phyloP scores from a whole-genome alignment of 2,329 filamentous ascomycete genomes.

The Pestalotiopsis sp. region DNA sequence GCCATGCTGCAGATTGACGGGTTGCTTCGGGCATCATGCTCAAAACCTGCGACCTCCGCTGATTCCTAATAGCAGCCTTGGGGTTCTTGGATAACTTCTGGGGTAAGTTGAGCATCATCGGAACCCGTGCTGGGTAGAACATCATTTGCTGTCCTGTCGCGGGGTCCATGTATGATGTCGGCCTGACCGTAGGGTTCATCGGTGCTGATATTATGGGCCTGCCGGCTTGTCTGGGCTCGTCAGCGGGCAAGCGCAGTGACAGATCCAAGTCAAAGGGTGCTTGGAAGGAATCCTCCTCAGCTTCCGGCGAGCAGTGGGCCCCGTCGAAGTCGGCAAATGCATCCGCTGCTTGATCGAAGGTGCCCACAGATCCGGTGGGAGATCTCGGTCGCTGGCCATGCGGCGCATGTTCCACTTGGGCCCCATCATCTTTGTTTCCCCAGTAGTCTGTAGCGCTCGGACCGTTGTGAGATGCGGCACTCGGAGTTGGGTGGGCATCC shows the following conservation, averaged over 20 bases:
- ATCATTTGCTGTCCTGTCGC: constrained; percentile 78
- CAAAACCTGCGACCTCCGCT: constrained; percentile 72
- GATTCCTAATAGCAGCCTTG: constrained; percentile 62
- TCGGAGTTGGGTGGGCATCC: constrained; percentile 27
- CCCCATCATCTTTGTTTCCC: constrained; percentile 25
- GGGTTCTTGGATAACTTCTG: constrained; percentile 79
- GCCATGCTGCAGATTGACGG: constrained; percentile 32
- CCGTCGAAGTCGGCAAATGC: constrained; percentile 83
- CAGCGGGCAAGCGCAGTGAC: constrained; percentile 17
- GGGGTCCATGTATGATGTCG: constrained; percentile 62
- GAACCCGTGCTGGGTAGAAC: constrained; percentile 93
- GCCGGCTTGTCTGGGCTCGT: constrained; percentile 16
- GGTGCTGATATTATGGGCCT: constrained; percentile 34
- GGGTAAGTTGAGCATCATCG: constrained; percentile 88
- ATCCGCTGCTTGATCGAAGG: constrained; percentile 63
- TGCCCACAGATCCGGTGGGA: constrained; percentile 58
- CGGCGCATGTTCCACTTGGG: constrained; percentile 19
- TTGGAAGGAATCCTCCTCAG: constrained; percentile 28
- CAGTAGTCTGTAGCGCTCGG: constrained; percentile 28
- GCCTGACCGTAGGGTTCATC: constrained; percentile 29
- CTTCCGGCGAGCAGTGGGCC: constrained; percentile 67
- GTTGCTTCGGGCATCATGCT: constrained; percentile 55
- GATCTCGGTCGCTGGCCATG: constrained; percentile 38
- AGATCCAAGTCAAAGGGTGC: constrained; percentile 19
- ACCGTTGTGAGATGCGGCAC: constrained; percentile 24